Conservation (phyloP, 345 rosid species). For the Moricandia moricandioides region DNA sequence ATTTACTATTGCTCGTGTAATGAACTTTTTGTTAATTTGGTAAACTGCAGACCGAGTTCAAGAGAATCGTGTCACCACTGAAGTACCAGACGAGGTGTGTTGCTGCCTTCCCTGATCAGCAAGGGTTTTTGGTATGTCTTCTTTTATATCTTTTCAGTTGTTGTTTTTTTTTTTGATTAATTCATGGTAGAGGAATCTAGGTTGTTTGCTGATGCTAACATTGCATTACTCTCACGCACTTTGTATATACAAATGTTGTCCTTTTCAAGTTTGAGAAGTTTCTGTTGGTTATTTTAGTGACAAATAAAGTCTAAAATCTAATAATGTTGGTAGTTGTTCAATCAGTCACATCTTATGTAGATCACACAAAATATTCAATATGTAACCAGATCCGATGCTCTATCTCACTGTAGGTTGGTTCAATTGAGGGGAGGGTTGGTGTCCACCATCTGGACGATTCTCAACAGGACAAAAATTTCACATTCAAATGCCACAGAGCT, state of each 20-base stretch:
- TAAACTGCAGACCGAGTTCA: conserved; percentile 67
- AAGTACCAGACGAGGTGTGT: conserved; percentile 97
- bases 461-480: conserved; percentile 77
- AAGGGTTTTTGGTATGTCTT: conserved; percentile 82
- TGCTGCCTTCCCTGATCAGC: conserved; percentile 98
- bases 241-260: no score
- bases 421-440: conserved; percentile 98
- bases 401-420: conserved; percentile 67
- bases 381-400: conserved; percentile 22
- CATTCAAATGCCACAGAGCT: conserved; percentile 97
- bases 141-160: not conserved
- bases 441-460: conserved; percentile 96
- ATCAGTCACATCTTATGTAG: not conserved
- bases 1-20: not conserved
- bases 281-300: no score
- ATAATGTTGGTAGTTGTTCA: not conserved
- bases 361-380: not conserved
- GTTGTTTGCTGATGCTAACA: conserved; percentile 7
- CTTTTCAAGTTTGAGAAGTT: no score
- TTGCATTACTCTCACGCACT: not conserved
- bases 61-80: conserved; percentile 80
- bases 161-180: not conserved
- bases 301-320: no score
- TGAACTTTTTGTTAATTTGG: conserved; percentile 9
- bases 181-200: not conserved